Base-by-base conservation (phyloP, 805 yeast genomes). In the Scheffersomyces stipitis region DNA sequence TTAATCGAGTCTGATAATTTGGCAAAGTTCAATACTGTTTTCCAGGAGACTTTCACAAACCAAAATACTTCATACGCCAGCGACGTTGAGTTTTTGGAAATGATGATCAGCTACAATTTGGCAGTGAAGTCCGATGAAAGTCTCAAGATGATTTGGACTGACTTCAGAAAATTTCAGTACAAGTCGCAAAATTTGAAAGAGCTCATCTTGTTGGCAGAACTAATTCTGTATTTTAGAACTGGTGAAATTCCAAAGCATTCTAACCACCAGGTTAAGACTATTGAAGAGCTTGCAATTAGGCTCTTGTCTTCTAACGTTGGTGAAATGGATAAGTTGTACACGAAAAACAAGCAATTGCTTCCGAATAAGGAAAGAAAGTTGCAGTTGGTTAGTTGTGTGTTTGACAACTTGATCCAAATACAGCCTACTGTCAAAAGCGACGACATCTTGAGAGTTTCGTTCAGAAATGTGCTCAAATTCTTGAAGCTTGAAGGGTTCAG, bases 71-170 rank as follows among this genome's bases (percentile, higher is more conserved):
- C 35, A 40, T 26, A 30, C 31, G 4, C 57, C 50, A 29, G 32
- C n/a, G 34, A 45, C 2, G 36, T 43, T 4, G 42, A 42, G 15
- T 45, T 62, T n/a, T 34, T 52, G 8, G 33, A 39, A 5, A 39
- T 51, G 28, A 46, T 62, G 18, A 43, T 59, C 23, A 45, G 47
- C 12, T 62, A 57, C 40, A 58, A 58, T 40, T 49, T 20, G 31
- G 40, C 18, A 15, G 38, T 31, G 56, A 63, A 15, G 31, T 51
- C 9, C 31, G 32, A 14, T n/a, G 30, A 35, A n/a, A 33, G 41
- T 15, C 15, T 42, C 24, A 45, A 50, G 9, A 18, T 48, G 15
- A 49, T 59, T 2, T 24, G 51, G 17, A 22, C 42, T 15, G 48
- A 52, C 22, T 59, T 57, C 33, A 43, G 37, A 2, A 26, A 35